phyloP scores from a whole-genome alignment of 2,329 filamentous ascomycete genomes.

The Pseudohalonectria lignicola region DNA sequence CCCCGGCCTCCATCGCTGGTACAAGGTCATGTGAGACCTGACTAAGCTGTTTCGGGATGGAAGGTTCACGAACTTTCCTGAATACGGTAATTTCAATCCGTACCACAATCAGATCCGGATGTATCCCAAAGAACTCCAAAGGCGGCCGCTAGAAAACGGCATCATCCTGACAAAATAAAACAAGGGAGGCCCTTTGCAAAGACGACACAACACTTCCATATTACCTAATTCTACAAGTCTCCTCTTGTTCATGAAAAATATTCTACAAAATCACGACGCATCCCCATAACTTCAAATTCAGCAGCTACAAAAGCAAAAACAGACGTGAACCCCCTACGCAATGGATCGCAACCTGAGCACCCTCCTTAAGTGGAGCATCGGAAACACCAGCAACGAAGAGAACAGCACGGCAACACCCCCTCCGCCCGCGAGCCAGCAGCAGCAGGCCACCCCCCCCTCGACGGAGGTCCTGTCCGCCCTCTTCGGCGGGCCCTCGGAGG shows the following conservation, averaged over 20 bases:
- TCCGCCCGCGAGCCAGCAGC: conserved; percentile 13
- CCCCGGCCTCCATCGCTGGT: too few species aligned
- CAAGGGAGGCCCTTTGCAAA: too few species aligned
- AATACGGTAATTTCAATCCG: conserved; percentile 10
- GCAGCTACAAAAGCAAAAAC: too few species aligned
- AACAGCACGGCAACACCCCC: conserved; percentile 12
- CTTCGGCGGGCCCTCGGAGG: conserved; percentile 77
- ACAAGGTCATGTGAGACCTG: background rate
- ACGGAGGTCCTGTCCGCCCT: conserved; percentile 62
- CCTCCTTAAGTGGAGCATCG: conserved; percentile 26
- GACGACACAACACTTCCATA: too few species aligned
- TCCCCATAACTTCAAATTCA: too few species aligned
- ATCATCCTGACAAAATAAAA: background rate
- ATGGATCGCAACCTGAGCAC: conserved; percentile 23
- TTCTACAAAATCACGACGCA: too few species aligned
- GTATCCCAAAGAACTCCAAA: background rate
- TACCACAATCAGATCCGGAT: conserved; percentile 4
- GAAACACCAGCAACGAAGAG: conserved; percentile 11
- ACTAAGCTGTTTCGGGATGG: conserved; percentile 17
- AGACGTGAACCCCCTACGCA: background rate
- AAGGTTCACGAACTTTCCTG: conserved; percentile 24
- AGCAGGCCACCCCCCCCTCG: conserved; percentile 39
- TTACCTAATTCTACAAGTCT: background rate
- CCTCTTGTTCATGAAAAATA: background rate
- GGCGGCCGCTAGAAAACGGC: background rate